Evolutionary conservation across 148 eudicot genomes (phyloP).

Genomic region (Cornus suecica): DNA sequence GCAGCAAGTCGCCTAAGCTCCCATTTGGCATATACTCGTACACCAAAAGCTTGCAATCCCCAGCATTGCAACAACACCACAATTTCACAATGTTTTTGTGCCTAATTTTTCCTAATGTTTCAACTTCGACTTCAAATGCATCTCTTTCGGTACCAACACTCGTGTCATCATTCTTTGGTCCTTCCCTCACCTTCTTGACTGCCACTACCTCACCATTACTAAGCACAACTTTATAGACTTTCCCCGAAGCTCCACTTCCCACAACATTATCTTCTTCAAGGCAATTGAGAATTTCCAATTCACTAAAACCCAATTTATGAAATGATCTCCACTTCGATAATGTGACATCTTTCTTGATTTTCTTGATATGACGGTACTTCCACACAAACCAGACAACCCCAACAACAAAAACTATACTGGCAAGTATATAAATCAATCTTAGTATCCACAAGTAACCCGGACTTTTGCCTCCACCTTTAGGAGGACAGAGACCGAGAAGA

Average conservation of each 20-base stretch:
- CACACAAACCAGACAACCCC: slow-evolving; percentile 27
- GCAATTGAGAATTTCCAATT: slow-evolving; percentile 31
- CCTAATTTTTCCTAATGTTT: slow-evolving; percentile 47
- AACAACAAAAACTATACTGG: slow-evolving; percentile 25
- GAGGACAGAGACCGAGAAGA: slow-evolving; percentile 19
- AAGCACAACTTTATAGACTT: slow-evolving; percentile 44
- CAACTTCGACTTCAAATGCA: slow-evolving; percentile 45
- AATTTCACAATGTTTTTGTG: slow-evolving; percentile 49
- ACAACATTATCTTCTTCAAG: slow-evolving; percentile 44
- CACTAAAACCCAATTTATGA: slow-evolving; percentile 42
- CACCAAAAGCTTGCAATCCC: slow-evolving; percentile 39
- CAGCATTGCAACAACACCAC: slow-evolving; percentile 46
- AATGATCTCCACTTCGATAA: slow-evolving; percentile 50
- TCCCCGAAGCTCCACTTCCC: slow-evolving; percentile 51
- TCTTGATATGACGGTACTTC: slow-evolving; percentile 26
- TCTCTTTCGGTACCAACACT: slow-evolving; percentile 11
- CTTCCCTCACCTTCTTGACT: slow-evolving; percentile 40
- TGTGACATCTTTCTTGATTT: slow-evolving; percentile 4
- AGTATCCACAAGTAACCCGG: slow-evolving; percentile 20
- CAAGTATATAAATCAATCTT: slow-evolving; percentile 19
- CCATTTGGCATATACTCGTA: slow-evolving; percentile 54
- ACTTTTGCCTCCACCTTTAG: background rate
- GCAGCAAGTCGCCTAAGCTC: slow-evolving; percentile 48
- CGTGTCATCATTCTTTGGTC: slow-evolving; percentile 1
- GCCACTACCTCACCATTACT: slow-evolving; percentile 44